Conservation (phyloP, 805 yeast genomes). For the Myxozyma lipomycoides region DNA sequence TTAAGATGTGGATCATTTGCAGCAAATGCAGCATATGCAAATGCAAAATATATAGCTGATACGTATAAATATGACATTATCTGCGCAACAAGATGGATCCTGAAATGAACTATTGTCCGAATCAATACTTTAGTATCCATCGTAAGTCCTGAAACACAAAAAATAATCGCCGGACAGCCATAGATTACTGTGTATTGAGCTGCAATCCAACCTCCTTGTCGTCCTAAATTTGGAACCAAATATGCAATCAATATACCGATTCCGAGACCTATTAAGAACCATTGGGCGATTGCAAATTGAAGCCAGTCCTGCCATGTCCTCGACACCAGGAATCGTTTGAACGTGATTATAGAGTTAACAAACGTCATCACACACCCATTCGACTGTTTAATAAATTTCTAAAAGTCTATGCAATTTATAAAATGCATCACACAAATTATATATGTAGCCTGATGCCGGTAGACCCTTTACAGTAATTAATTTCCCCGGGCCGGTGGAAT, state of each 20-base stretch:
- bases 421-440: no score
- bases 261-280: constrained; percentile 75
- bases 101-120: constrained; percentile 66
- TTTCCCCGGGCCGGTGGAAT: no score
- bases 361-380: not conserved
- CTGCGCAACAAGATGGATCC: constrained; percentile 72
- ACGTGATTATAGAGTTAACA: not conserved
- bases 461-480: no score
- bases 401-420: no score
- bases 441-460: no score
- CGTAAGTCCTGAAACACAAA: constrained; percentile 73
- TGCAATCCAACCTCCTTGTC: constrained; percentile 70
- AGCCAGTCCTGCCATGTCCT: constrained; percentile 12
- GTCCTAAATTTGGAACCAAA: constrained; percentile 76
- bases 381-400: not conserved
- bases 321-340: not conserved
- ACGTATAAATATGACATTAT: constrained; percentile 58
- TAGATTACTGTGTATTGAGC: constrained; percentile 79
- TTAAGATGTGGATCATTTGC: constrained; percentile 59
- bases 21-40: constrained; percentile 60
- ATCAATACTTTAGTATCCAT: constrained; percentile 62
- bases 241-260: constrained; percentile 70
- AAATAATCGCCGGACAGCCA: constrained; percentile 83
- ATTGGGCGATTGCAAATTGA: constrained; percentile 38
- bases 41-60: constrained; percentile 63